Evolutionary conservation across 225 moss, liverwort and hornwort genomes (phyloP), one percentile per base, ranked within the genome.

Genomic region (Marchantia polymorpha): DNA sequence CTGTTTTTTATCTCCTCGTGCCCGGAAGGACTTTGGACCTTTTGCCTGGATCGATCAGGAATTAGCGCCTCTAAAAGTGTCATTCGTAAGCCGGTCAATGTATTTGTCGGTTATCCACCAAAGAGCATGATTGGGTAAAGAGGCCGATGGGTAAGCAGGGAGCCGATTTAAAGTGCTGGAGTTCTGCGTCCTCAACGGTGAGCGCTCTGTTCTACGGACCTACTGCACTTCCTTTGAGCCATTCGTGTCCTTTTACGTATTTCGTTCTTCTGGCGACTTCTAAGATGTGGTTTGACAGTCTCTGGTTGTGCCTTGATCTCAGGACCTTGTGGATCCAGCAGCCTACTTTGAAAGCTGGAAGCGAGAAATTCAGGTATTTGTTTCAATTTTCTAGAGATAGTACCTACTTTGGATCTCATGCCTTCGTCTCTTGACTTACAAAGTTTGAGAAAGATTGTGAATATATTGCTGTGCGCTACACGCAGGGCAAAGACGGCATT

Each of bases 61-160:
- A 53, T 56, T 56, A 56, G 12, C 10, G 10, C 23, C 31, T 23
- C 19, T 61, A 11, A 11, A 6, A 23, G 55, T 46, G 47, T 72
- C 26, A 2, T 22, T 27, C 22, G 46, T 48, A 51, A 47, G 26
- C 52, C 60, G 64, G 17, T 66, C 51, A 10, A 61, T 67, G 67
- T 66, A 81, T 54, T 56, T 16, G 59, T 69, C 39, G 51, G 58
- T 51, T 59, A 58, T n/a, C 73, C 69, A 74, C 74, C 67, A 61
- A 46, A 77, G 78, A 83, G 86, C 76, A 86, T 88, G 90, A 79
- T 82, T 72, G 87, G 87, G 55, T 86, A 68, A 82, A 74, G 72
- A 74, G 84, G 86, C 86, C 82, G 84, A 90, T 90, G 90, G 90
- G 88, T 75, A 90, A 90, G 86, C 90, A 85, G 87, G 89, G 88